phyloP scores from a whole-genome alignment of 1,284 basidiomycete species.

The Sanguinoderma infundibulare region DNA sequence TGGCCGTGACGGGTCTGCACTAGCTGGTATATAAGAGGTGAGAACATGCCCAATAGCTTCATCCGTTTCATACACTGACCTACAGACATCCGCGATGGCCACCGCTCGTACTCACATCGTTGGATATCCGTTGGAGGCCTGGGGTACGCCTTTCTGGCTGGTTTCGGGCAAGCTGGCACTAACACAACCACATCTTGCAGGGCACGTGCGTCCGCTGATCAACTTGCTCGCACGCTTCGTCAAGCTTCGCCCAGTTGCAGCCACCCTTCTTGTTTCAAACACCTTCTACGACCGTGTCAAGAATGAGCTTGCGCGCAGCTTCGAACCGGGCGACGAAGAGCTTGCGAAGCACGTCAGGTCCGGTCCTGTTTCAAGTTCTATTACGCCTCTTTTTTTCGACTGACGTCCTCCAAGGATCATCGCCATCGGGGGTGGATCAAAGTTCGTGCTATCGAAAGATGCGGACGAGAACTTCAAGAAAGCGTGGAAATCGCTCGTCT shows the following conservation, averaged over 20 bases:
- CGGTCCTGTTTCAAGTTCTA: background rate
- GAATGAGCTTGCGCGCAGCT: slow-evolving; percentile 26
- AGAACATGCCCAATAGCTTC: background rate
- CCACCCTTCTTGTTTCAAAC: slow-evolving; percentile 26
- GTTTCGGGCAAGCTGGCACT: background rate
- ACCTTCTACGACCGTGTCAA: slow-evolving; percentile 18
- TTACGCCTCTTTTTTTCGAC: background rate
- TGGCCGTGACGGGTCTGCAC: background rate
- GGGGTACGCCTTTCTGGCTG: background rate
- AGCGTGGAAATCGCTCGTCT: slow-evolving; percentile 2
- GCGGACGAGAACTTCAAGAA: background rate
- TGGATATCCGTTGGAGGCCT: background rate
- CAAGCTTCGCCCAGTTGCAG: slow-evolving; percentile 19
- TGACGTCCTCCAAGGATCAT: slow-evolving; percentile 14
- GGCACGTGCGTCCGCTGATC: slow-evolving; percentile 29
- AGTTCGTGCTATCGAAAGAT: background rate
- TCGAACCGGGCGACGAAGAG: slow-evolving; percentile 16
- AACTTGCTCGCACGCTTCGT: slow-evolving; percentile 23
- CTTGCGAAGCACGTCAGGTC: slow-evolving; percentile 16
- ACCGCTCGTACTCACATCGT: background rate
- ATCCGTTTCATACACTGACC: background rate
- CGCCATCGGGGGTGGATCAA: background rate
- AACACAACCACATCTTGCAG: slow-evolving; percentile 8
- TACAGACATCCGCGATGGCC: background rate
- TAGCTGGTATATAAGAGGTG: background rate